phyloP scores from a whole-genome alignment of 1,139 yeast genomes.

The Pichia sp. region DNA sequence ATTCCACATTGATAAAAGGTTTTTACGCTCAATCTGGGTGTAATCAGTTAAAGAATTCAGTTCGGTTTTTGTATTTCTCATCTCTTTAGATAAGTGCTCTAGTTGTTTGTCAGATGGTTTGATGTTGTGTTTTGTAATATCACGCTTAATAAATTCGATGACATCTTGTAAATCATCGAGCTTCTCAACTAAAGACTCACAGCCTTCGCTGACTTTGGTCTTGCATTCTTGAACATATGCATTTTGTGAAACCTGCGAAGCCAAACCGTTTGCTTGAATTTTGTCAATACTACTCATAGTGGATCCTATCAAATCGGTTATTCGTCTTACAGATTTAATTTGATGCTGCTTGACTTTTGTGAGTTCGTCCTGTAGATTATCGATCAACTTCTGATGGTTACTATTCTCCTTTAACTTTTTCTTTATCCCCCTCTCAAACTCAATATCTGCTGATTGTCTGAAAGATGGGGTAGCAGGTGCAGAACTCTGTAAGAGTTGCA shows the following conservation, averaged over 20 bases:
- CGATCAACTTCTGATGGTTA: constrained; percentile 37
- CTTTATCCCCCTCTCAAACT: constrained; percentile 18
- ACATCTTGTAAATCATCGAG: constrained; percentile 92
- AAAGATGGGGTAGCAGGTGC: neutral
- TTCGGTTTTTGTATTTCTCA: constrained; percentile 51
- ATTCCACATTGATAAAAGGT: constrained; percentile 93
- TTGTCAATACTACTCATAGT: constrained; percentile 47
- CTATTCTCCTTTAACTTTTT: constrained; percentile 12
- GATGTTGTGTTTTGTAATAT: constrained; percentile 89
- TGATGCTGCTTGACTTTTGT: constrained; percentile 46
- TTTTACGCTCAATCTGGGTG: constrained; percentile 67
- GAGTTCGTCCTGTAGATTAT: constrained; percentile 44
- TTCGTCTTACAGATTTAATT: constrained; percentile 39
- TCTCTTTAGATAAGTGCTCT: constrained; percentile 60
- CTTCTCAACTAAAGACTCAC: constrained; percentile 67
- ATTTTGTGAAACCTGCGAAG: constrained; percentile 49
- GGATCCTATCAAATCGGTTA: constrained; percentile 43
- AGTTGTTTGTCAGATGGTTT: constrained; percentile 75
- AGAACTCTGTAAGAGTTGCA: constrained; percentile 14
- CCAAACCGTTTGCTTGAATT: constrained; percentile 44
- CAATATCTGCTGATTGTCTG: constrained; percentile 10
- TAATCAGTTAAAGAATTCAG: constrained; percentile 56
- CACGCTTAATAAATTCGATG: constrained; percentile 85
- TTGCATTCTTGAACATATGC: constrained; percentile 78
- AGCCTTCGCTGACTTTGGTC: constrained; percentile 65